These are phyloP conservation scores for Aspergillus udagawae DNA, from an alignment of 2,329 filamentous ascomycete species.

Conservation along the genomic window DNA sequence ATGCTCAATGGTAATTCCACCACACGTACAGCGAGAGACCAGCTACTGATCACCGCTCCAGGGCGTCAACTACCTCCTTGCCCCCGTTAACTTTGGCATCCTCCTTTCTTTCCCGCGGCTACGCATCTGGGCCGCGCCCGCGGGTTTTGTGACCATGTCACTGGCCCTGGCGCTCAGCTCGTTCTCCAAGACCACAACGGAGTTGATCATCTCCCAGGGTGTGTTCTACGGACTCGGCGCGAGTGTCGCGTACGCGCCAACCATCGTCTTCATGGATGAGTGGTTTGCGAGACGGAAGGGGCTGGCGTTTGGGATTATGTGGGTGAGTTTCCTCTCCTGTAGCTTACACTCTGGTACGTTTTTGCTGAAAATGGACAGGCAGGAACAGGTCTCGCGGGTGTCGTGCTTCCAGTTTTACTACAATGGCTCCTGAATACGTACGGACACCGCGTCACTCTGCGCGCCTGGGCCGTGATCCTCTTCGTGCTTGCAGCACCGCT, in stretches of 20 bases:
- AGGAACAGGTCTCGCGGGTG: conserved; percentile 29
- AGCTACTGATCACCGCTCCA: conserved; percentile 5
- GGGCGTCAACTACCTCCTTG: conserved; percentile 26
- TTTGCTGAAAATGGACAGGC: conserved; percentile 13
- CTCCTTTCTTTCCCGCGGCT: conserved; percentile 31
- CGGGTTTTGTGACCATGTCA: conserved; percentile 34
- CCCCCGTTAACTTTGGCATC: conserved; percentile 20
- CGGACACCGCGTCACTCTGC: conserved; percentile 22
- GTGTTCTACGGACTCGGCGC: conserved; percentile 45
- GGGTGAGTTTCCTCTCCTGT: conserved; percentile 27
- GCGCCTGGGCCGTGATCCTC: conserved; percentile 22
- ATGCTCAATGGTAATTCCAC: conserved; percentile 48
- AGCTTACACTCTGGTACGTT: background rate
- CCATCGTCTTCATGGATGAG: conserved; percentile 47
- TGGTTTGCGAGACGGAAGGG: conserved; percentile 49
- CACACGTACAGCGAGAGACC: background rate
- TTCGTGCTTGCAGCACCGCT: conserved; percentile 39
- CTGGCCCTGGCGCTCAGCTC: conserved; percentile 35
- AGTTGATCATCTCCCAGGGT: conserved; percentile 38
- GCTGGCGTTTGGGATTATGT: conserved; percentile 48
- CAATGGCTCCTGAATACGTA: conserved; percentile 28
- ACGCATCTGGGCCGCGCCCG: conserved; percentile 23
- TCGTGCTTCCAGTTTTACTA: conserved; percentile 28
- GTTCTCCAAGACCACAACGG: conserved; percentile 36
- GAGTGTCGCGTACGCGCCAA: conserved; percentile 43